Evolutionary conservation across 208 protist species (phyloP), one percentile per base, ranked within the genome.

Genomic region (Lotmaria passim): DNA sequence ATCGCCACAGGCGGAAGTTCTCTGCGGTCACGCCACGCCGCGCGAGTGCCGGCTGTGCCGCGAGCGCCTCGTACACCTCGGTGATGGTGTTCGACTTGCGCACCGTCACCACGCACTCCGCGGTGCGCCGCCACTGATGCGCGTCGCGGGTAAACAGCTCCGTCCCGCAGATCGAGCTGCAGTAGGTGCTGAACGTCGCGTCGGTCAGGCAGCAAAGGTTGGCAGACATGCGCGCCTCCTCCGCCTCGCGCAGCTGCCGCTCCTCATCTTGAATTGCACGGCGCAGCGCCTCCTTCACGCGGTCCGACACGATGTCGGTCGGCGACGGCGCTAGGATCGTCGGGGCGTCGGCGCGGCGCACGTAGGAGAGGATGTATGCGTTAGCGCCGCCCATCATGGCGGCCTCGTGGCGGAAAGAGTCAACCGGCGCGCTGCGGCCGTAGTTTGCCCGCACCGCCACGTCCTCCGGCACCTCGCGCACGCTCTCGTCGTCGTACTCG

Each of bases 301-400:
- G 60, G 55, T 83, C 76, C 4, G 87, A 67, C 47, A 93, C 81
- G 76, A 87, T 86, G 48, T 90, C 80, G 14, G 71, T 87, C 38
- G 83, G 75, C 30, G 78, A 81, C 24, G 81, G 81, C 19, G 81
- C 81, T 11, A 95, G 81, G 17, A 95, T 72, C 33, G 61, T 66
- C 38, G 81, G 38, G 19, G 83, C 84, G 41, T 88, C 85, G 6
- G 83, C 73, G 23, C 87, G 90, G 8, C 90, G 87, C 47, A 95
- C 84, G 81, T 95, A 95, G 23, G 82, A 90, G 7, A 93, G 64
- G 58, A 95, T 89, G 78, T 95, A 95, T 11, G 90, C 90, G 69
- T 83, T 95, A 28, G 63, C 62, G 11, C 55, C 57, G 55, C 34
- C 57, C 61, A 75, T 61, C 39, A 69, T 30, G 14, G 70, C 36